phyloP scores from a whole-genome alignment of 2,329 filamentous ascomycete species.

The Colletotrichum sp. region DNA sequence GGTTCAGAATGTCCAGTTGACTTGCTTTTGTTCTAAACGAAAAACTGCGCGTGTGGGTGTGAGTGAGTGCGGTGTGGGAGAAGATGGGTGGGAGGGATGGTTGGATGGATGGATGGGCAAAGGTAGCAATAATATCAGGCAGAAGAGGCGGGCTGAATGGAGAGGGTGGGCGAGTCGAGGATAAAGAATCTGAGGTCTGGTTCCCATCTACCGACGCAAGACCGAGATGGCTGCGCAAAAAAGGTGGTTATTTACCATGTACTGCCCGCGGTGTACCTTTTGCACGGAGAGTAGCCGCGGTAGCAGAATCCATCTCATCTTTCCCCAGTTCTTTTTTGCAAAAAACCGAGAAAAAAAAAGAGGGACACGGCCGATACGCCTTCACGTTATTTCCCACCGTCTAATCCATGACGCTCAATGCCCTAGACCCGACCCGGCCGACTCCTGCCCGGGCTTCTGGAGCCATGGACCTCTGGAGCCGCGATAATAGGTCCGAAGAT shows the following conservation, averaged over 20 bases:
- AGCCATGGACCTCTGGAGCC: not conserved
- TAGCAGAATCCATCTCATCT: slow-evolving; percentile 14
- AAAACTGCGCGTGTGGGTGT: not conserved
- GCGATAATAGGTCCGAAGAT: slow-evolving; percentile 20
- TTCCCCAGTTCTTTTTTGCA: slow-evolving; percentile 2
- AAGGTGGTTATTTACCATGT: not conserved
- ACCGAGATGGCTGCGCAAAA: slow-evolving; percentile 10
- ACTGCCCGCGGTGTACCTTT: not conserved
- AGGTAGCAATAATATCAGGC: not conserved
- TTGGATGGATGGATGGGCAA: not conserved
- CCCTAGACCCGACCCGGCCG: slow-evolving; percentile 4
- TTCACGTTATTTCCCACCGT: slow-evolving; percentile 13
- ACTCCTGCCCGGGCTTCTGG: not conserved
- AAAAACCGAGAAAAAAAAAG: not conserved
- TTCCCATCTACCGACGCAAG: slow-evolving; percentile 5
- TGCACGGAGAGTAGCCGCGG: slow-evolving; percentile 15
- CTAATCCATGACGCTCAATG: slow-evolving; percentile 17
- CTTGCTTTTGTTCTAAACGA: slow-evolving; percentile 12
- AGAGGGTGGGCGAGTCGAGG: slow-evolving; percentile 1
- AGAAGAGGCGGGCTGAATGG: not conserved
- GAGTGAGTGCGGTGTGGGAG: not conserved
- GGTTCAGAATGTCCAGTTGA: slow-evolving; percentile 10
- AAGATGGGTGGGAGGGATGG: slow-evolving; percentile 4
- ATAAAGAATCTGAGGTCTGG: slow-evolving; percentile 4
- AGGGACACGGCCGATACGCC: not conserved